These are phyloP conservation scores for Rhizopus microsporus DNA, from an alignment of 371 early-diverging fungal genomes.

Conservation along the genomic window DNA sequence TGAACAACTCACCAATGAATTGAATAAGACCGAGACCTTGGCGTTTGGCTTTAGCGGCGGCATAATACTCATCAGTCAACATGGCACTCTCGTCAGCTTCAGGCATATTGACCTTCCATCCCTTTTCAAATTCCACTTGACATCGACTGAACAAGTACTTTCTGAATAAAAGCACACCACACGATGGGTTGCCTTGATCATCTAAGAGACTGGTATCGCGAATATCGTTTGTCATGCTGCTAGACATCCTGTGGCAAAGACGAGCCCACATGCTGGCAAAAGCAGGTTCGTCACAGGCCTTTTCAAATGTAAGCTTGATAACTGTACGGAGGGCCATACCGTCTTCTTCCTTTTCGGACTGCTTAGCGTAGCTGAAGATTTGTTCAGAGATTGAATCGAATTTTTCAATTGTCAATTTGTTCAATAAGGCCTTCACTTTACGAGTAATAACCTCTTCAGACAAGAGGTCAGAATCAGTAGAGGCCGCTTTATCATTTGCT, in stretches of 20 bases:
- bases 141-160: slow-evolving; percentile 88
- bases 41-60: slow-evolving; percentile 89
- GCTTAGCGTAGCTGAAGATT: slow-evolving; percentile 74
- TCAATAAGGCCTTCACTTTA: slow-evolving; percentile 85
- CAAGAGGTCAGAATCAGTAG: slow-evolving; percentile 49
- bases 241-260: slow-evolving; percentile 75
- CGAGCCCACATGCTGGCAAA: slow-evolving; percentile 90
- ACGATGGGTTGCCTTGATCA: slow-evolving; percentile 53
- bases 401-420: slow-evolving; percentile 94
- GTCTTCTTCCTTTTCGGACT: slow-evolving; percentile 68
- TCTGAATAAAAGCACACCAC: slow-evolving; percentile 81
- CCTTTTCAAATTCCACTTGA: slow-evolving; percentile 88
- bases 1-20: slow-evolving; percentile 96
- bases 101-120: slow-evolving; percentile 72
- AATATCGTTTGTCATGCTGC: slow-evolving; percentile 58
- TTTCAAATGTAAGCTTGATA: slow-evolving; percentile 86
- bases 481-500: slow-evolving; percentile 8
- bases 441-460: slow-evolving; percentile 67
- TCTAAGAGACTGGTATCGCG: slow-evolving; percentile 50
- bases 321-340: slow-evolving; percentile 76
- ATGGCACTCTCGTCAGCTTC: slow-evolving; percentile 54
- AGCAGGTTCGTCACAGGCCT: slow-evolving; percentile 92
- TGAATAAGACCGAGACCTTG: slow-evolving; percentile 89
- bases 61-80: slow-evolving; percentile 79
- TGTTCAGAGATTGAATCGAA: slow-evolving; percentile 84